Evolutionary conservation across 768 basidiomycete species (phyloP).

Genomic region (Amanita rubescens): DNA sequence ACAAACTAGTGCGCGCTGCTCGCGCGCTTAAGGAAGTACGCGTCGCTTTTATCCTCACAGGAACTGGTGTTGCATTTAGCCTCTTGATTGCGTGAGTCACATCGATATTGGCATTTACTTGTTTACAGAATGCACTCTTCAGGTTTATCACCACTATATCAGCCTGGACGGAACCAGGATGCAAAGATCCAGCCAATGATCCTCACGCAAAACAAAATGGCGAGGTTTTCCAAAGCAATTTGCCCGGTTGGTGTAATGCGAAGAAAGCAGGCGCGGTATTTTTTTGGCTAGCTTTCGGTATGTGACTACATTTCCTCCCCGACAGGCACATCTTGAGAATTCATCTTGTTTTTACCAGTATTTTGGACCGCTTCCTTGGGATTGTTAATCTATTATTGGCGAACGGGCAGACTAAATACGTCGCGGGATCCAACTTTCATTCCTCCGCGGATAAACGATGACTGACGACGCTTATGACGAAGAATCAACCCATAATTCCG

Average conservation of each 20-base stretch:
- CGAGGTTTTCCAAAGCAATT: conserved; percentile 54
- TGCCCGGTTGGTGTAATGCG: conserved; percentile 83
- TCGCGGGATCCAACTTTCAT: conserved; percentile 74
- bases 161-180: conserved; percentile 85
- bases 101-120: not conserved
- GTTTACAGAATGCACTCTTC: conserved; percentile 3
- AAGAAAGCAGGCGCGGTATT: conserved; percentile 90
- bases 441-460: conserved; percentile 42
- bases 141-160: conserved; percentile 75
- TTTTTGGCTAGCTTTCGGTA: conserved; percentile 81
- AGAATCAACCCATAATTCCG: conserved; percentile 46
- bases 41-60: conserved; percentile 77
- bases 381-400: conserved; percentile 70
- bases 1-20: conserved; percentile 70
- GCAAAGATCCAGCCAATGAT: conserved; percentile 78
- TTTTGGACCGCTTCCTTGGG: conserved; percentile 70
- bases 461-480: conserved; percentile 46
- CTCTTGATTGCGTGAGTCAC: conserved; percentile 70
- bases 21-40: conserved; percentile 78
- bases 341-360: conserved; percentile 28
- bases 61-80: conserved; percentile 54
- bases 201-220: conserved; percentile 64
- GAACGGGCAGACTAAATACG: conserved; percentile 52
- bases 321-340: conserved; percentile 3
- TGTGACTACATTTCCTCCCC: conserved; percentile 16